These are phyloP conservation scores for Kwoniella mangroviensis DNA, from an alignment of 768 basidiomycete species.

Conservation along the genomic window DNA sequence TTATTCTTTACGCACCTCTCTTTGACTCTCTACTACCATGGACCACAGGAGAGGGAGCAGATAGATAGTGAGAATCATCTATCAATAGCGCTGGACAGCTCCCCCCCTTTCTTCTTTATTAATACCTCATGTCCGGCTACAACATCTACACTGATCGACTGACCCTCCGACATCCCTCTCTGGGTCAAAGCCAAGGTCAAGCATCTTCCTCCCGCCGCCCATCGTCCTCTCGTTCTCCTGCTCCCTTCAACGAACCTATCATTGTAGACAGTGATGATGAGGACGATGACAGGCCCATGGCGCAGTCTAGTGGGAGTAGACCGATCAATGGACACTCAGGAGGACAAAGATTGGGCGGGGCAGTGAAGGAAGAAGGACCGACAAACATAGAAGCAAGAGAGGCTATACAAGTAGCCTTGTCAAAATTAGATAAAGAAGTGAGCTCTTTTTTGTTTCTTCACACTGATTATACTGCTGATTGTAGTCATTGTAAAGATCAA, in stretches of 20 bases:
- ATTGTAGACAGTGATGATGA: constrained; percentile 30
- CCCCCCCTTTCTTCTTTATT: neutral
- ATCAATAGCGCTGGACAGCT: neutral
- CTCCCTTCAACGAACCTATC: constrained; percentile 5
- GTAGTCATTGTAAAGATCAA: constrained; percentile 33
- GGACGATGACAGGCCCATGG: constrained; percentile 17
- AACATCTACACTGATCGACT: constrained; percentile 2
- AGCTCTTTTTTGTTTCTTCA: constrained; percentile 11
- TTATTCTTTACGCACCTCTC: too few relatives aligned
- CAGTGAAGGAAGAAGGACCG: neutral
- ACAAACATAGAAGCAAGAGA: constrained; percentile 33
- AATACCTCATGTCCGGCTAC: neutral
- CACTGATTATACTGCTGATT: neutral
- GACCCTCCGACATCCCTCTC: neutral
- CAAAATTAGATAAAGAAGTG: constrained; percentile 47
- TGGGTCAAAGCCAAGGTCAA: neutral
- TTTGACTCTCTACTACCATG: too few relatives aligned
- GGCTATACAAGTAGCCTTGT: constrained; percentile 29
- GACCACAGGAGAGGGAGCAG: neutral
- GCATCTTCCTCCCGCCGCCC: constrained; percentile 6
- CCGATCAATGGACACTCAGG: neutral
- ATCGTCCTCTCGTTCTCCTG: neutral
- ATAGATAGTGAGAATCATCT: neutral
- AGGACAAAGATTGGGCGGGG: neutral
- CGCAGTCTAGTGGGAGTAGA: neutral